A percentile compares a stretch with the other conserved stretches of the same genome.
These are phyloP conservation scores for Iberis pinnata DNA, from an alignment of 345 rosid species.

Conservation along the genomic window DNA sequence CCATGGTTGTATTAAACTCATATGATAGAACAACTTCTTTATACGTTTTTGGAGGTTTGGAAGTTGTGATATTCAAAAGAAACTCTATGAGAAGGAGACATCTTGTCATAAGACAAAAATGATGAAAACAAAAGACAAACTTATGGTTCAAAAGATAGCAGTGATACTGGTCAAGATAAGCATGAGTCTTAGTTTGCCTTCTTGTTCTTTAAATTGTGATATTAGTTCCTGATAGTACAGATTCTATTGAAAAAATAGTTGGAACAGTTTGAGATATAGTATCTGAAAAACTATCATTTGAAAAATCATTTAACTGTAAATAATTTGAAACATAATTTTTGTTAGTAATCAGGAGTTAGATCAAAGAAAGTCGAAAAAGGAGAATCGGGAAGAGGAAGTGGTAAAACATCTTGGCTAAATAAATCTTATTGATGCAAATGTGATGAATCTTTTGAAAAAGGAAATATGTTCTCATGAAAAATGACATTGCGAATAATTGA, in stretches of 20 bases:
- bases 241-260: no score
- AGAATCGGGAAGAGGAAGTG: background rate
- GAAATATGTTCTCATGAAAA: background rate
- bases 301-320: no score
- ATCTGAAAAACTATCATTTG: no score
- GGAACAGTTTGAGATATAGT: no score
- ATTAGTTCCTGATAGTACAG: no score
- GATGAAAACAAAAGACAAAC: background rate
- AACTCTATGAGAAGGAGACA: background rate
- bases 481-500: background rate
- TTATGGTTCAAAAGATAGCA: background rate
- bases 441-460: background rate
- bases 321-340: no score
- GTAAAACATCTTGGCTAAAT: background rate
- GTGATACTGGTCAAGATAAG: background rate
- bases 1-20: background rate
- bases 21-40: background rate
- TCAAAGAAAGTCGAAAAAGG: no score
- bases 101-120: background rate
- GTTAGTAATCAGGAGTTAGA: no score
- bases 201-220: background rate
- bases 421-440: background rate
- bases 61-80: background rate
- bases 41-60: background rate
- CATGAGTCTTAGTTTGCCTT: background rate